Conservation (phyloP, 148 eudicot species). For the Cornus kousa region DNA sequence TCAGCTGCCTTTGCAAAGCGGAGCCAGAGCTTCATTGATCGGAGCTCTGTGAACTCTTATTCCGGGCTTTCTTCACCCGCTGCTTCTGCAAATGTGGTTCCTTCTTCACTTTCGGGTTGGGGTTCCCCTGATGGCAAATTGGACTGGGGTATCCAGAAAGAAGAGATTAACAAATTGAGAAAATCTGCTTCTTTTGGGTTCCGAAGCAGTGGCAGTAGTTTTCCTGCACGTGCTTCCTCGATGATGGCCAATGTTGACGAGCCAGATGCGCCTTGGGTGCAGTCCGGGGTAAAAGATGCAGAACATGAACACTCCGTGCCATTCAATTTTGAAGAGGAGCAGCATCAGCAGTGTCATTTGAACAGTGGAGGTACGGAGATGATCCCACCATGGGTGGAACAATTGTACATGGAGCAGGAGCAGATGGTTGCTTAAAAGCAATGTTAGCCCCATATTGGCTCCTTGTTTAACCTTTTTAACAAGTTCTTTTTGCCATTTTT, state of each 20-base stretch:
- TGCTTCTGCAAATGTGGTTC: constrained; percentile 21
- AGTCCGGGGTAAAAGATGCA: constrained; percentile 52
- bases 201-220: constrained; percentile 37
- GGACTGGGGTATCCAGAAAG: constrained; percentile 85
- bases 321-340: constrained; percentile 33
- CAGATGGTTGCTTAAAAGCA: constrained; percentile 57
- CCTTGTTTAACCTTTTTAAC: constrained; percentile 5
- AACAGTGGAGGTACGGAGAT: constrained; percentile 42
- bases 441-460: constrained; percentile 4
- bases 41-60: constrained; percentile 33
- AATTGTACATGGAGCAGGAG: constrained; percentile 75
- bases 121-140: constrained; percentile 77
- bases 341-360: constrained; percentile 31
- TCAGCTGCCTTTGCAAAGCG: constrained; percentile 73
- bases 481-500: constrained; percentile 16
- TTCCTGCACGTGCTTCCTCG: constrained; percentile 16
- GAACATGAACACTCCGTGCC: constrained; percentile 30
- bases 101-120: constrained; percentile 61
- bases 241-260: constrained; percentile 16
- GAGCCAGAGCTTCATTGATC: constrained; percentile 87
- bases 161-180: constrained; percentile 73
- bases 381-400: constrained; percentile 69
- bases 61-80: constrained; percentile 34
- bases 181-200: constrained; percentile 85
- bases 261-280: constrained; percentile 59